Evolutionary conservation across 2,329 filamentous ascomycete genomes (phyloP), one percentile per base, ranked within the genome.

Genomic region (Aspergillus jensenii): DNA sequence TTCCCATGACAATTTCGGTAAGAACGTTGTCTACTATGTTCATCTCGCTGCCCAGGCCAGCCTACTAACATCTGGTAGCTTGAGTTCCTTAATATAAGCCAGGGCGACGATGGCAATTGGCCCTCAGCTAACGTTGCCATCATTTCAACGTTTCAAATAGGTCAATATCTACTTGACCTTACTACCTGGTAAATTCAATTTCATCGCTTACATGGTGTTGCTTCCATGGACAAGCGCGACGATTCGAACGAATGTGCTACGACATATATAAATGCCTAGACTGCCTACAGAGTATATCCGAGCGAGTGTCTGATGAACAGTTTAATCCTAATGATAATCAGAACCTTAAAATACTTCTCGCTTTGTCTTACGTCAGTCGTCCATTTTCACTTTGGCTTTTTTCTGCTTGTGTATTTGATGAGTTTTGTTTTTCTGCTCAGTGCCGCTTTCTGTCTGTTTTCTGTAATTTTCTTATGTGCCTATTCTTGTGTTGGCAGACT

Each of bases 281-380:
- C 56, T 55, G 45, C 45, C 45, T 48, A 35, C 56, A 59, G 62
- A 64, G 60, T 63, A 41, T 25, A 41, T 50, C 44, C 39, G 25
- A 57, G 15, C 21, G 33, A 41, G 40, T 45, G 35, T 25, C 40
- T 19, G 46, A 44, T n/a, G 56, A 59, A 51, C 19, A 23, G 63
- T 65, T 63, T 72, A 72, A 71, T 71, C 59, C 65, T 73, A 73
- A 73, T 74, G 66, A 60, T 72, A 72, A 73, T 71, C 27, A 25
- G 47, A 35, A 35, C 51, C 46, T 35, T 52, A 12, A 55, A 25
- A 21, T 49, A 52, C 51, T 5, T 52, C 53, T 40, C 47, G 46
- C 49, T 56, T 49, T 63, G 37, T 44, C 51, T 62, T 9, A 41
- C 21, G 19, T 37, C 27, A 39, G 40, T 56, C 52, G 50, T 57